Percentiles rank a stretch among this genome's conserved stretches.
Conservation (phyloP, 2,329 filamentous ascomycete genomes). For the Huntiella decipiens region DNA sequence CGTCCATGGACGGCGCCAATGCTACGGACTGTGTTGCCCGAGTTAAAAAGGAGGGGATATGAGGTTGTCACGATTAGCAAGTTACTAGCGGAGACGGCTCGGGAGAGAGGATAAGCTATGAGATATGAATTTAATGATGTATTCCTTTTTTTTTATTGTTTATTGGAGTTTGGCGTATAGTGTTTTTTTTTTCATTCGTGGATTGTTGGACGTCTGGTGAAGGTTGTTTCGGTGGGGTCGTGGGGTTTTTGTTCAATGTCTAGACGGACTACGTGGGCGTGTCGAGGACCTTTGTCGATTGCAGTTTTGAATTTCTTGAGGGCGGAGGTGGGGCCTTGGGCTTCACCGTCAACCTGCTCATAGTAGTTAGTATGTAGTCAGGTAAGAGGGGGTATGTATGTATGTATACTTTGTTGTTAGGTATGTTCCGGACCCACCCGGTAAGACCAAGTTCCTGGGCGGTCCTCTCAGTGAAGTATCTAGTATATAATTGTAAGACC, state of each 20-base stretch:
- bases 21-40: slow-evolving; percentile 52
- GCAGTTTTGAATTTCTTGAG: slow-evolving; percentile 55
- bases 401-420: slow-evolving; percentile 31
- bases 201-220: slow-evolving; percentile 26
- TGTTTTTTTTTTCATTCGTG: not conserved
- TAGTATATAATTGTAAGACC: slow-evolving; percentile 13
- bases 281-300: slow-evolving; percentile 53
- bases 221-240: slow-evolving; percentile 48
- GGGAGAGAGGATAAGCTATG: not conserved
- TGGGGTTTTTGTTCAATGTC: slow-evolving; percentile 48
- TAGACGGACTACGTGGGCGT: slow-evolving; percentile 54
- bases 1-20: slow-evolving; percentile 69
- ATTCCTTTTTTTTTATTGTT: slow-evolving; percentile 2
- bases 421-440: slow-evolving; percentile 43
- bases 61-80: slow-evolving; percentile 51
- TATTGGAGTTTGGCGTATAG: slow-evolving; percentile 1
- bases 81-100: slow-evolving; percentile 27
- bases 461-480: slow-evolving; percentile 35
- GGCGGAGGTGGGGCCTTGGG: slow-evolving; percentile 50
- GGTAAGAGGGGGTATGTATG: not conserved
- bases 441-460: slow-evolving; percentile 32
- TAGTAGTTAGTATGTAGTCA: not conserved
- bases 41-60: slow-evolving; percentile 51
- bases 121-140: not conserved
- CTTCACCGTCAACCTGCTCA: slow-evolving; percentile 72